Evolutionary conservation across 441 rosid species (phyloP), one percentile per base, ranked within the genome.

Genomic region (Euphorbia corollata): DNA sequence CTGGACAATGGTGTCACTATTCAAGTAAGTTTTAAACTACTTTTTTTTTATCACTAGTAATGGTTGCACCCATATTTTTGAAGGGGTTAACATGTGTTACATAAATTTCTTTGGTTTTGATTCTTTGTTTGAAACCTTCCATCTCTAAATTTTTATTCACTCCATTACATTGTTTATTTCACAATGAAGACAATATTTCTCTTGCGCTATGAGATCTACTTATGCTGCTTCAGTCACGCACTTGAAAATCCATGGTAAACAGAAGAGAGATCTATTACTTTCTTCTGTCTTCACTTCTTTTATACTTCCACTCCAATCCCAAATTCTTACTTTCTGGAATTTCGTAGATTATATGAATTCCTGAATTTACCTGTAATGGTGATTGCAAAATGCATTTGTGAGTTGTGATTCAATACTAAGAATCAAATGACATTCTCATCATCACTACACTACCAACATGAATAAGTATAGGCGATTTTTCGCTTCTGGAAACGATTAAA

Each of bases 1-100:
- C 79, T 93, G 72, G 97, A 91, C 72, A 93, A 89, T 74, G 91
- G 87, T 75, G 77, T 86, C 77, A 87, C 81, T 27, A 74, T 91
- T 73, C 86, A 84, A 73, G 99, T 89, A 77, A 83, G 87, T 71
- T 58, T 18, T 18, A 38, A 50, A 27, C 32, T 16, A 19, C 55
- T 4, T 36, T 59, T 48, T 54, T 12, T 18, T 34, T 34, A 36
- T 19, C 43, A 41, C 15, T 30, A 9, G 0, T 15, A 6, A 0
- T 63, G 20, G 65, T 48, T 27, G 22, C 47, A 9, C 18, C 41
- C 57, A 59, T 39, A 41, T 23, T 50, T 54, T 51, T 57, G 63
- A 65, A 9, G 13, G 1, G 22, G 51, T 57, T 27, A 8, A 22
- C 38, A 22, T 15, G 41, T 36, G 41, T 36, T 36, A 36, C 41